Conservation (phyloP, 306 rosid genomes). For the Gastrolobium villosum region DNA sequence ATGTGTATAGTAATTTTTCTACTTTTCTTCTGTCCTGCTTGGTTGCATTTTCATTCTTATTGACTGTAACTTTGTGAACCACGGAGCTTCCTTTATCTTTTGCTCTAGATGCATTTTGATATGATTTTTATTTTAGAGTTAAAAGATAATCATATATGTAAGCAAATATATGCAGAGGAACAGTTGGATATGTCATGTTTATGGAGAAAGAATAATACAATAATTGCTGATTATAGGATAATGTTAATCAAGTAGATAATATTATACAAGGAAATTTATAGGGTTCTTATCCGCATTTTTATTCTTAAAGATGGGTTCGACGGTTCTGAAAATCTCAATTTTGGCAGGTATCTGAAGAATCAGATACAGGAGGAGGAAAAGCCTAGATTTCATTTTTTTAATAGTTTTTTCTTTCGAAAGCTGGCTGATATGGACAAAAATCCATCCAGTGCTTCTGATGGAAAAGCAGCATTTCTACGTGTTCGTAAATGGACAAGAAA, state of each 20-base stretch:
- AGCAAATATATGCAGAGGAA: conserved; percentile 24
- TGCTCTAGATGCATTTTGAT: background rate
- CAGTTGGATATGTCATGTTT: background rate
- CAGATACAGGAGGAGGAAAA: conserved; percentile 76
- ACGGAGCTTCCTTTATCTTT: conserved; percentile 23
- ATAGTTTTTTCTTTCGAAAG: conserved; percentile 97
- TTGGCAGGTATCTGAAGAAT: conserved; percentile 83
- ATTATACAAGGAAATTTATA: conserved; percentile 17
- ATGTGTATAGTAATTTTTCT: background rate
- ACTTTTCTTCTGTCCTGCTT: background rate
- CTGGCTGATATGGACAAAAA: conserved; percentile 97
- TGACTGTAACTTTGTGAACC: conserved; percentile 27
- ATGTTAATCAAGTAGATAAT: conserved; percentile 7
- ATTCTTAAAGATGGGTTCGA: conserved; percentile 22
- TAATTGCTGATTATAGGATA: conserved; percentile 9
- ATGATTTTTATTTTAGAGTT: conserved; percentile 20
- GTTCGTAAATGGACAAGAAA: conserved; percentile 99
- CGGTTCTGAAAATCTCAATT: conserved; percentile 19
- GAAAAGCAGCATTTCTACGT: conserved; percentile 91
- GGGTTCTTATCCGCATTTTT: background rate
- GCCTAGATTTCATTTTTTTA: conserved; percentile 85
- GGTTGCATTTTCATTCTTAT: conserved; percentile 5
- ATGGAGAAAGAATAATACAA: conserved; percentile 11
- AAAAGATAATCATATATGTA: conserved; percentile 23
- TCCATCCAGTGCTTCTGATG: conserved; percentile 91